Percentiles rank a stretch among this genome's conserved stretches.
These are phyloP conservation scores for Hemileccinum rubropunctum DNA, from an alignment of 768 basidiomycete species.

Conservation along the genomic window DNA sequence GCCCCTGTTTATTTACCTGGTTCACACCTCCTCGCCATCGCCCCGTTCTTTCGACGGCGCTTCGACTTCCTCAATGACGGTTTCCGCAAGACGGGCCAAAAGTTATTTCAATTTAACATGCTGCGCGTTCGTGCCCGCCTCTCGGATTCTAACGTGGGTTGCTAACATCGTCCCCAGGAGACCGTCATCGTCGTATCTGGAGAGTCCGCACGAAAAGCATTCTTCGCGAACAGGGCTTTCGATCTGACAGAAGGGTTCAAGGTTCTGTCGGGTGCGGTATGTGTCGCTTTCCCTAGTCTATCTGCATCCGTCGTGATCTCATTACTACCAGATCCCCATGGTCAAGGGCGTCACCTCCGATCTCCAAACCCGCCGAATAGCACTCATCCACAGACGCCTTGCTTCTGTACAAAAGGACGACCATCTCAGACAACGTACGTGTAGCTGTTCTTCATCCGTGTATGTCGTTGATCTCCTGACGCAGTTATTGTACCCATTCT, in stretches of 20 bases:
- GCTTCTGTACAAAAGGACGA: conserved; percentile 60
- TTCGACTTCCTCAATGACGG: conserved; percentile 75
- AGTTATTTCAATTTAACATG: conserved; percentile 67
- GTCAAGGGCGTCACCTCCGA: conserved; percentile 73
- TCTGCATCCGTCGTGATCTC: conserved; percentile 15
- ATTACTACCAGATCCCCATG: conserved; percentile 60
- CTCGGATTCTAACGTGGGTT: conserved; percentile 11
- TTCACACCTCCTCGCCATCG: conserved; percentile 52
- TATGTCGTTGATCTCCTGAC: conserved; percentile 10
- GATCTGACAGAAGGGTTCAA: conserved; percentile 80
- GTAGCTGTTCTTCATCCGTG: background rate
- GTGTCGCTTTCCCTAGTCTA: conserved; percentile 27
- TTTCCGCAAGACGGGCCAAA: conserved; percentile 63
- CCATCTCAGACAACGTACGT: conserved; percentile 57
- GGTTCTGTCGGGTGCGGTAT: conserved; percentile 72
- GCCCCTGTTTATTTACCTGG: conserved; percentile 58
- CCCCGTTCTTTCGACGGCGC: conserved; percentile 65
- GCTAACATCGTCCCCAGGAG: conserved; percentile 44
- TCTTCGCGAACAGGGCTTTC: conserved; percentile 67
- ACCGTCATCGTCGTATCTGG: conserved; percentile 77
- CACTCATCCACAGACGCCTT: conserved; percentile 71
- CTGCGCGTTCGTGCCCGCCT: conserved; percentile 49
- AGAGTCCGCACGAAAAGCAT: conserved; percentile 62
- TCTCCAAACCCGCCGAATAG: conserved; percentile 57
- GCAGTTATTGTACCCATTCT: conserved; percentile 65